Conservation (phyloP, 148 eudicot species). For the Cornus suecica region DNA sequence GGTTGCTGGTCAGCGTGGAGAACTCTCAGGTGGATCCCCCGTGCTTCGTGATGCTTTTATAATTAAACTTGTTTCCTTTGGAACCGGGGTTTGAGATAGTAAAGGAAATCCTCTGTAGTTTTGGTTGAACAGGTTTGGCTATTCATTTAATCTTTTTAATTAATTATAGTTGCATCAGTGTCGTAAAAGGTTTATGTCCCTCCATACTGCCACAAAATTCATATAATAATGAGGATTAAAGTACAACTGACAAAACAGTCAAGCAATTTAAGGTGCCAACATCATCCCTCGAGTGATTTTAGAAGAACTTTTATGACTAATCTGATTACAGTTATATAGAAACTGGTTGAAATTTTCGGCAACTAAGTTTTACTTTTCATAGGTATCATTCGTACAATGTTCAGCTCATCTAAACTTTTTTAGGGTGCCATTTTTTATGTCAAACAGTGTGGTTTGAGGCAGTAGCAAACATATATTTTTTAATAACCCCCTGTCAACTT, state of each 20-base stretch:
- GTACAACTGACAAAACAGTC: background rate
- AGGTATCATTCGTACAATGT: background rate
- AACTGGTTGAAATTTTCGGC: background rate
- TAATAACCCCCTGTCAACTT: background rate
- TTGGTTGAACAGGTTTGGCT: constrained; percentile 46
- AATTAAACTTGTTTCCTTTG: constrained; percentile 44
- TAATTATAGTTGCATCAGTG: constrained; percentile 16
- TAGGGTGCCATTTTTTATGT: background rate
- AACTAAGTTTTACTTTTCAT: background rate
- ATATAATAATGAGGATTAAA: constrained; percentile 6
- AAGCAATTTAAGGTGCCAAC: background rate
- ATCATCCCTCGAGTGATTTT: background rate
- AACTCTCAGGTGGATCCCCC: constrained; percentile 72
- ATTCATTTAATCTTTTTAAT: constrained; percentile 22
- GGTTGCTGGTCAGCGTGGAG: constrained; percentile 88
- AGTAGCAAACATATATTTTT: no score
- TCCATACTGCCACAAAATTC: background rate
- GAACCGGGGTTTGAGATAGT: constrained; percentile 44
- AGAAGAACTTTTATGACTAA: background rate
- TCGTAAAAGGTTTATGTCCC: background rate
- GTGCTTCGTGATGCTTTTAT: constrained; percentile 57
- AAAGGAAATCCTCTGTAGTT: constrained; percentile 39
- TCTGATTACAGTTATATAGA: background rate
- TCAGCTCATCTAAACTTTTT: background rate
- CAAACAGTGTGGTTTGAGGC: background rate